A percentile compares a stretch with the other conserved stretches of the same genome.
Conservation (phyloP, 2,329 filamentous ascomycete species). For the Fusarium floridanum region DNA sequence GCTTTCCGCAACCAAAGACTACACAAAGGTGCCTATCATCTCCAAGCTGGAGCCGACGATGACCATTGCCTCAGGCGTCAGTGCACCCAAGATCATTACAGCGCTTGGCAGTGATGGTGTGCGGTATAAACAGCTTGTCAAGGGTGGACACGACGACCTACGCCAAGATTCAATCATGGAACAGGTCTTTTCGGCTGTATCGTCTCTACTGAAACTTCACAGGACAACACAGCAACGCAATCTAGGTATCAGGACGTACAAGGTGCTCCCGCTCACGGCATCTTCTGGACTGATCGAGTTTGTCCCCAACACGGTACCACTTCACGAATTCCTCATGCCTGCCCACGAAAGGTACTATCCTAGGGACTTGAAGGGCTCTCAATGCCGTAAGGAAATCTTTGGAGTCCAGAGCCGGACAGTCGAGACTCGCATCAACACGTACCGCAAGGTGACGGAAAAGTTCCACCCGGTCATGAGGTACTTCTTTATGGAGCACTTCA, state of each 20-base stretch:
- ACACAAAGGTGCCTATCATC: conserved; percentile 81
- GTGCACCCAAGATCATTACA: conserved; percentile 93
- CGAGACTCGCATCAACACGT: conserved; percentile 79
- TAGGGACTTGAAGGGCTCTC: conserved; percentile 80
- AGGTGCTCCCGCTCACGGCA: conserved; percentile 89
- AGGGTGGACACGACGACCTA: conserved; percentile 95
- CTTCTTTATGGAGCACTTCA: conserved; percentile 96
- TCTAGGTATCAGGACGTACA: conserved; percentile 94
- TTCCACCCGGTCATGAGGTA: conserved; percentile 96
- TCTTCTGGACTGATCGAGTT: conserved; percentile 96
- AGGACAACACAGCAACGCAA: conserved; percentile 88
- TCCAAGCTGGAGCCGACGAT: conserved; percentile 79
- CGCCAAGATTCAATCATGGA: conserved; percentile 99
- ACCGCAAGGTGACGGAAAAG: conserved; percentile 80
- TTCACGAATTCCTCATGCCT: conserved; percentile 92
- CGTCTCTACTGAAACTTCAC: conserved; percentile 87
- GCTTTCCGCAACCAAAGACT: conserved; percentile 79
- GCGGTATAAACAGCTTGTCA: conserved; percentile 90
- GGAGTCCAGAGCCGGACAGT: conserved; percentile 77
- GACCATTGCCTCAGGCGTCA: conserved; percentile 89
- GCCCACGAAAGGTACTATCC: conserved; percentile 91
- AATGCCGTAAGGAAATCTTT: conserved; percentile 84
- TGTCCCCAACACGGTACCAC: conserved; percentile 89
- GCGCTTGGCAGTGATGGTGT: conserved; percentile 82
- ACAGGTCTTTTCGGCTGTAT: conserved; percentile 97